Percentiles rank a stretch among this genome's conserved stretches.
phyloP scores from a whole-genome alignment of 495 filamentous ascomycete genomes.

The Aspergillus conjunctus region DNA sequence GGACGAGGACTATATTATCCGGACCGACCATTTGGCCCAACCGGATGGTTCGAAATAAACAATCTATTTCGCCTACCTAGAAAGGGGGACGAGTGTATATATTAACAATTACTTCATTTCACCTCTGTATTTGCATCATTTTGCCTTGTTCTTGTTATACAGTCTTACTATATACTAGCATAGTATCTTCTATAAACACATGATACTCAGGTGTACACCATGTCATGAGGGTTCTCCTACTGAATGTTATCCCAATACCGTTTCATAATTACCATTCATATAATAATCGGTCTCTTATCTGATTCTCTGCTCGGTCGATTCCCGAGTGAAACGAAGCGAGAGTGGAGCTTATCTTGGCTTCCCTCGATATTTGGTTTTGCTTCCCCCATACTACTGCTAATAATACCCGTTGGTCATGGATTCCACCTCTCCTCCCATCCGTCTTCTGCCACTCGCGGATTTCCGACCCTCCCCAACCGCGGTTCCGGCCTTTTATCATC shows the following conservation, averaged over 20 bases:
- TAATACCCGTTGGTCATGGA: slow-evolving; percentile 5
- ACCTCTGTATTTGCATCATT: neutral
- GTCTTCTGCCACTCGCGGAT: neutral
- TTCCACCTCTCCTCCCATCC: neutral
- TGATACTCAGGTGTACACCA: neutral
- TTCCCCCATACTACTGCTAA: neutral
- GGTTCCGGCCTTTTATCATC: neutral
- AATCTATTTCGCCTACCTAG: neutral
- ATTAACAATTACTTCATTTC: neutral
- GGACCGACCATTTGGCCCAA: slow-evolving; percentile 42
- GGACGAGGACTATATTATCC: slow-evolving; percentile 53
- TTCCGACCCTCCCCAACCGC: neutral
- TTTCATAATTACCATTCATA: neutral
- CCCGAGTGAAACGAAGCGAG: neutral
- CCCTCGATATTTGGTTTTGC: neutral
- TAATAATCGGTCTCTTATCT: neutral
- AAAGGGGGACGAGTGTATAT: neutral
- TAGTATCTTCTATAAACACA: neutral
- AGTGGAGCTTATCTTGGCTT: slow-evolving; percentile 2
- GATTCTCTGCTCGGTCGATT: neutral
- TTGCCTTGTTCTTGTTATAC: neutral
- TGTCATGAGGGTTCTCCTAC: neutral
- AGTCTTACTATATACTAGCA: neutral
- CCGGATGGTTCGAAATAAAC: slow-evolving; percentile 21
- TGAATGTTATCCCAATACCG: neutral